Base-by-base conservation (phyloP, 768 basidiomycete species). In the Auriculariales sp. region DNA sequence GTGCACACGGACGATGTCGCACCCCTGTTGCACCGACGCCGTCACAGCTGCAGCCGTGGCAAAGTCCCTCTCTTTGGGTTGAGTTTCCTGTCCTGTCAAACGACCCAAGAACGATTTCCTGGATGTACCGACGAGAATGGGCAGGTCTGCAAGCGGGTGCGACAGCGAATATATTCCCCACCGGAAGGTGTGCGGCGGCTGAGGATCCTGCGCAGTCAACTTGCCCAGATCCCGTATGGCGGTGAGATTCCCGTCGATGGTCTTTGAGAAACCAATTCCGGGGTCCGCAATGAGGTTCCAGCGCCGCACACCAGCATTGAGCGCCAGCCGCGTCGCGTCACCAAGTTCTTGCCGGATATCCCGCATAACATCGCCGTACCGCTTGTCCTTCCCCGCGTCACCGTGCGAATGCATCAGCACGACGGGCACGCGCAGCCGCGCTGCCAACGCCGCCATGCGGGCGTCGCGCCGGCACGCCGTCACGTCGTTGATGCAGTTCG, bases 381-480 rank as follows among this genome's bases (percentile, higher is more conserved):
- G 71, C 66, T 87, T 87, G 69, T 91, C 74, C 54, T 69, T 56
- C 14, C 81, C 78, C 0, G 88, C 86, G 50, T 87, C 84, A 0
- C 89, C 92, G 3, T 92, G 71, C 0, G 89, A 91, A 63, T 99
- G 94, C 94, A 98, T 98, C 51, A 98, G 64, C 9, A 98, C 68
- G 46, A 92, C 81, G 0, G 92, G 93, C 0, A 84, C 83, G 4
- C 73, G 74, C 36, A 79, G 66, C 28, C 73, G 67, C 30, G 79
- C 71, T 27, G 82, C 80, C 24, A 80, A 61, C n/a, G 59, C 52
- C 48, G 82, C 78, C 86, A 94, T 86, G 48, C 70, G 64, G 9
- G 55, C 54, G 55, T 79, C 71, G 49, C 71, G 71, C 29, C 65
- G 74, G 50, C 89, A 84, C 0, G 81, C 81, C 56, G 81, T 74